phyloP scores from a whole-genome alignment of 768 basidiomycete genomes.

The Termitomyces sp. region DNA sequence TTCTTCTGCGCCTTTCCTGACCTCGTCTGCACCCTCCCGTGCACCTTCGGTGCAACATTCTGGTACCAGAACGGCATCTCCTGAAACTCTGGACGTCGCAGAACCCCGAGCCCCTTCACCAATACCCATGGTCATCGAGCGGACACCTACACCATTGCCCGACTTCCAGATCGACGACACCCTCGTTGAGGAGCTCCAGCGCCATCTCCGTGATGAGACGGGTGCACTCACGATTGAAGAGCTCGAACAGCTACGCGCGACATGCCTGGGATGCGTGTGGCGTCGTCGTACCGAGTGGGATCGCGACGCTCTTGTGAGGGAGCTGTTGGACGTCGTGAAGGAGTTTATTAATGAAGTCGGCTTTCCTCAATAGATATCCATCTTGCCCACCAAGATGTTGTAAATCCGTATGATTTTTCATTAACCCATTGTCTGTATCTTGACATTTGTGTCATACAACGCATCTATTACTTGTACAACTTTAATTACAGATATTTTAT shows the following conservation, averaged over 20 bases:
- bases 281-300: conserved; percentile 81
- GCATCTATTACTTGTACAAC: conserved; percentile 2
- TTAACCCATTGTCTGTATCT: neutral
- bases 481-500: conserved; percentile 7
- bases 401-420: conserved; percentile 2
- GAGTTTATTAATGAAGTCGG: conserved; percentile 69
- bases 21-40: conserved; percentile 20
- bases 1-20: conserved; percentile 8
- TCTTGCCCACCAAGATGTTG: neutral
- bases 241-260: conserved; percentile 91
- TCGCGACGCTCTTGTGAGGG: conserved; percentile 59
- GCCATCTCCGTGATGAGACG: conserved; percentile 54
- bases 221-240: conserved; percentile 73
- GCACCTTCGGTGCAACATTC: conserved; percentile 17
- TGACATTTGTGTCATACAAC: conserved; percentile 3
- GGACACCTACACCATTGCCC: conserved; percentile 70
- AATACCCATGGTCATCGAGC: conserved; percentile 51
- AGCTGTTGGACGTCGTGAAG: conserved; percentile 54
- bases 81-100: conserved; percentile 13
- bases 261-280: conserved; percentile 82
- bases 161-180: conserved; percentile 68
- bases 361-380: conserved; percentile 9
- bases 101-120: conserved; percentile 20
- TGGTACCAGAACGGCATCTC: conserved; percentile 18
- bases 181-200: conserved; percentile 47